These are phyloP conservation scores for Pseudocercospora vitis DNA, from an alignment of 2,329 filamentous ascomycete species.

Conservation along the genomic window DNA sequence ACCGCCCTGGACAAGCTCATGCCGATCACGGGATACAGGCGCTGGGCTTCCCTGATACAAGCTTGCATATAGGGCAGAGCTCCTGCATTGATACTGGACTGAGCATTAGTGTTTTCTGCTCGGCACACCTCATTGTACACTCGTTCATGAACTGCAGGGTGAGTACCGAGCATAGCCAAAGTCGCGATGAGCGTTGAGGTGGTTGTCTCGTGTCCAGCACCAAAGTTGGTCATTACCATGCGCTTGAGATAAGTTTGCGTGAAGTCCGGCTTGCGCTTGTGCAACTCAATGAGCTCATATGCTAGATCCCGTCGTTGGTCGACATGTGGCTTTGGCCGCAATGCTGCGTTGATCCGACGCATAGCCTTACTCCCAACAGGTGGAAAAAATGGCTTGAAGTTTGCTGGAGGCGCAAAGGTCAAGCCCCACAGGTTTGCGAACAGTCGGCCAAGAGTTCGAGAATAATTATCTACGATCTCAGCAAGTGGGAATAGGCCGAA, in stretches of 20 bases:
- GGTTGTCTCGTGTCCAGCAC: conserved; percentile 25
- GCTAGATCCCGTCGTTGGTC: conserved; percentile 18
- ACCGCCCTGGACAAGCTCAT: conserved; percentile 42
- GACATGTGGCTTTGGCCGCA: conserved; percentile 12
- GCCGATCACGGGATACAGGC: conserved; percentile 48
- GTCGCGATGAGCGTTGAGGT: conserved; percentile 19
- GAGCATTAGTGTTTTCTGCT: neutral
- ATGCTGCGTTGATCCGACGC: conserved; percentile 18
- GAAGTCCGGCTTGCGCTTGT: conserved; percentile 24
- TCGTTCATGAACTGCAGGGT: neutral
- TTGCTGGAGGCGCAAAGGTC: conserved; percentile 16
- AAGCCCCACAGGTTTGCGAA: conserved; percentile 19
- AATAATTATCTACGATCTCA: conserved; percentile 22
- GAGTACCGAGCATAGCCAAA: conserved; percentile 18
- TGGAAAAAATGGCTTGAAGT: conserved; percentile 22
- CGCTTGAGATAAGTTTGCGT: conserved; percentile 20
- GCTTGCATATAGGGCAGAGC: conserved; percentile 44
- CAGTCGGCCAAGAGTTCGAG: conserved; percentile 13
- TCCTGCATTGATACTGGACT: conserved; percentile 30
- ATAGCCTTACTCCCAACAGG: conserved; percentile 18
- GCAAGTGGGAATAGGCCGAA: conserved; percentile 23
- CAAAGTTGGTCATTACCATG: conserved; percentile 26
- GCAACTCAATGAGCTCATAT: conserved; percentile 20
- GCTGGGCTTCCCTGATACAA: conserved; percentile 47
- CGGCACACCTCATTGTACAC: conserved; percentile 5